These are phyloP conservation scores for Pogostemon cablin DNA, from an alignment of 257 asterid genomes.

Conservation along the genomic window DNA sequence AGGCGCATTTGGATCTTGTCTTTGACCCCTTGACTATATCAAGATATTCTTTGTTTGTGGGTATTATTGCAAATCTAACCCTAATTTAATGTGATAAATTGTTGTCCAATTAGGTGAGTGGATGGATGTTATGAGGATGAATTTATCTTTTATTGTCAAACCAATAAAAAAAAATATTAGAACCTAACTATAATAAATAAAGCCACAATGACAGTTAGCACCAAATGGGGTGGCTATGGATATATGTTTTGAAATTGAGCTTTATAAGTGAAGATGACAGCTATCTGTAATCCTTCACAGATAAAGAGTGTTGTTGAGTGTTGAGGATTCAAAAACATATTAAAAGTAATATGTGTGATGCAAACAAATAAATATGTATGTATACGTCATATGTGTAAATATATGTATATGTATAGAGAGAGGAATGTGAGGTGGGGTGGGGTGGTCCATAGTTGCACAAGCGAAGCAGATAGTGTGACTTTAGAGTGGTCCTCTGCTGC, in stretches of 20 bases:
- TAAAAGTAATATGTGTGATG: slow-evolving; percentile 31
- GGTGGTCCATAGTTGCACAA: background rate
- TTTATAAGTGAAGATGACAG: slow-evolving; percentile 44
- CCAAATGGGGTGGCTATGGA: slow-evolving; percentile 24
- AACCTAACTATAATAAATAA: slow-evolving; percentile 22
- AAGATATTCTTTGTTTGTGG: background rate
- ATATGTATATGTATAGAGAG: background rate
- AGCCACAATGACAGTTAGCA: slow-evolving; percentile 36
- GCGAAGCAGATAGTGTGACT: background rate
- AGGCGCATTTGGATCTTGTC: background rate
- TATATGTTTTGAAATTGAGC: slow-evolving; percentile 16
- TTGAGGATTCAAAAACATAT: background rate
- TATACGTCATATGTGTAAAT: background rate
- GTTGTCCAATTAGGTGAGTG: slow-evolving; percentile 27
- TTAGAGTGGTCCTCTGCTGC: too few relatives aligned
- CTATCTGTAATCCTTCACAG: slow-evolving; percentile 42
- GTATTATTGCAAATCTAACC: background rate
- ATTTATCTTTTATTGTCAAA: background rate
- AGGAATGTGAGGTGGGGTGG: background rate
- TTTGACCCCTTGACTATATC: background rate
- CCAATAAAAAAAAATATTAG: background rate
- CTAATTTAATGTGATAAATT: slow-evolving; percentile 4
- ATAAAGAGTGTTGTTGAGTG: slow-evolving; percentile 37
- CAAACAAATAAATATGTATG: background rate
- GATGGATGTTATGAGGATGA: background rate